A percentile compares a stretch with the other conserved stretches of the same genome.
These are phyloP conservation scores for Colletotrichum gloeosporioides DNA, from an alignment of 2,329 filamentous ascomycete species.

Conservation along the genomic window DNA sequence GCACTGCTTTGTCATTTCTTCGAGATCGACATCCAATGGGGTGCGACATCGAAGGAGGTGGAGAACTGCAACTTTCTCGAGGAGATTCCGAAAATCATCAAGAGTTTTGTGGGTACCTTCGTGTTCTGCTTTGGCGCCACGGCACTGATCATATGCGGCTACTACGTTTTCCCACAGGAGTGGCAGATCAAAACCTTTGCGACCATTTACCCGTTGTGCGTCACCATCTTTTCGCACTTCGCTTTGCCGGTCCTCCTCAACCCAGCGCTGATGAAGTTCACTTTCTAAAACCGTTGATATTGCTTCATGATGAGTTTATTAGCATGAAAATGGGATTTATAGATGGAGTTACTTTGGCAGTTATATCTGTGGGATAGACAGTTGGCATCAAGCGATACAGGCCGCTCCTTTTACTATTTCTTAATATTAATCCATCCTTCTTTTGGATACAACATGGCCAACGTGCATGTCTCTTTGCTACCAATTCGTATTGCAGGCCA, in stretches of 20 bases:
- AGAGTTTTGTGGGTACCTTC: slow-evolving; percentile 57
- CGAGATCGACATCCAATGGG: slow-evolving; percentile 52
- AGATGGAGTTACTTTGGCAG: slow-evolving; percentile 2
- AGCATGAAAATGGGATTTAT: not conserved
- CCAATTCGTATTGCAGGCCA: not conserved
- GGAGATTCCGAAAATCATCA: slow-evolving; percentile 60
- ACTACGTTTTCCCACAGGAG: slow-evolving; percentile 48
- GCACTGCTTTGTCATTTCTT: slow-evolving; percentile 49
- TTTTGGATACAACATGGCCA: not conserved
- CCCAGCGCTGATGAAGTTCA: slow-evolving; percentile 68
- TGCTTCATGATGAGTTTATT: not conserved
- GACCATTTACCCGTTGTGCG: slow-evolving; percentile 63
- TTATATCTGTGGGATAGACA: not conserved
- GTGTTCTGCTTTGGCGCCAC: slow-evolving; percentile 51
- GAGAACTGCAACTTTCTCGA: slow-evolving; percentile 61
- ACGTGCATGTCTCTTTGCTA: not conserved
- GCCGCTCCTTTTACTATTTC: not conserved
- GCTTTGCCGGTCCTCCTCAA: slow-evolving; percentile 65
- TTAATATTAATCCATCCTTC: not conserved
- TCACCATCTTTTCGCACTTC: slow-evolving; percentile 59
- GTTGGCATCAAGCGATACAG: not conserved
- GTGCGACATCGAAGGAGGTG: slow-evolving; percentile 64
- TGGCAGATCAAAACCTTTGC: slow-evolving; percentile 65
- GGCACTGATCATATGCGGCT: slow-evolving; percentile 50
- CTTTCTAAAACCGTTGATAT: slow-evolving; percentile 46